phyloP scores from a whole-genome alignment of 441 rosid species.

The Melastoma candidum region DNA sequence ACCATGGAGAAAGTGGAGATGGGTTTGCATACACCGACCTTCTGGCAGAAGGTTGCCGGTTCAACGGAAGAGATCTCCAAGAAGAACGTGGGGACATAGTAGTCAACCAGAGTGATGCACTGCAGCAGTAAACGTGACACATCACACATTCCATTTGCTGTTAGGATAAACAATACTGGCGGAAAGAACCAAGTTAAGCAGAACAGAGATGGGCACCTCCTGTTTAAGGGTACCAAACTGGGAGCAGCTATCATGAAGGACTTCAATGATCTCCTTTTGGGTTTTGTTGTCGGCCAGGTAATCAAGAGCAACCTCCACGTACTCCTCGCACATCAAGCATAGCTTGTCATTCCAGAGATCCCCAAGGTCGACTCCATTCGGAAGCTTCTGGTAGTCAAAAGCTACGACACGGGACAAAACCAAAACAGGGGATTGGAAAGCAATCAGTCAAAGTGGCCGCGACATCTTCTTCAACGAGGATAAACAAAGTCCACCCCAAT shows the following conservation, averaged over 20 bases:
- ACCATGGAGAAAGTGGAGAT: background rate
- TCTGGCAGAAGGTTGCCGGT: slow-evolving; percentile 10
- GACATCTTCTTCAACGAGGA: too few species aligned
- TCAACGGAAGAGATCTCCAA: slow-evolving; percentile 9
- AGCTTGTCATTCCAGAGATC: slow-evolving; percentile 29
- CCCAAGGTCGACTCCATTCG: slow-evolving; percentile 18
- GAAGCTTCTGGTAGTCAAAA: slow-evolving; percentile 2
- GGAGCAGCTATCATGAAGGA: slow-evolving; percentile 55
- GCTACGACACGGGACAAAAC: background rate
- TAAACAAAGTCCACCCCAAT: too few species aligned
- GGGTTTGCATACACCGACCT: slow-evolving; percentile 1
- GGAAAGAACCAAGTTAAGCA: too few species aligned
- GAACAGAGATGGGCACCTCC: slow-evolving; percentile 32
- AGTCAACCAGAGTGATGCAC: slow-evolving; percentile 15
- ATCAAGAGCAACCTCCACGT: slow-evolving; percentile 41
- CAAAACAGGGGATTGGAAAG: background rate
- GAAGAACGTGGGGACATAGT: slow-evolving; percentile 8
- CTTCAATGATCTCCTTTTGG: slow-evolving; percentile 45
- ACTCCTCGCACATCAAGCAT: slow-evolving; percentile 80
- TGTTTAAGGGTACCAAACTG: slow-evolving; percentile 33
- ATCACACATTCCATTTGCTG: background rate
- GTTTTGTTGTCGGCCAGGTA: slow-evolving; percentile 60
- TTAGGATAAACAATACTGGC: too few species aligned
- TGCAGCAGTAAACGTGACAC: slow-evolving; percentile 1
- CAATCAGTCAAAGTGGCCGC: too few species aligned